Evolutionary conservation across 495 filamentous ascomycete genomes (phyloP).

Genomic region (Aspergillus haitiensis): DNA sequence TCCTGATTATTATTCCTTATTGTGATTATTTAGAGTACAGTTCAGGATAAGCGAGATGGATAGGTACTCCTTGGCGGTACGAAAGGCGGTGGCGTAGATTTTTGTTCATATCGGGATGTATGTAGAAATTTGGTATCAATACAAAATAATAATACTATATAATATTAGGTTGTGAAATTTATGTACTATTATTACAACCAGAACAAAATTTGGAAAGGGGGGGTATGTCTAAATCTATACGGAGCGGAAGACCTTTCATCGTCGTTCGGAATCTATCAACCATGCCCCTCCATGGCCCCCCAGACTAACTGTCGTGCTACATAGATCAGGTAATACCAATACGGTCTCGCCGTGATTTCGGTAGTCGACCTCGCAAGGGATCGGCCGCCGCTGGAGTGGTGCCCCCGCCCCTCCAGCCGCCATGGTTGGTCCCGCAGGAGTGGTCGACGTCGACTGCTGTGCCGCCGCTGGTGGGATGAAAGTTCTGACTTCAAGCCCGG

Average conservation of each 20-base stretch:
- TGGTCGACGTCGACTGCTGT: slow-evolving; percentile 21
- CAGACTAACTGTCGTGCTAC: slow-evolving; percentile 72
- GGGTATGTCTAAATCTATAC: too few species aligned
- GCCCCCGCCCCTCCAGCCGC: slow-evolving; percentile 19
- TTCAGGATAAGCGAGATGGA: too few species aligned
- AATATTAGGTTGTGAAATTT: too few species aligned
- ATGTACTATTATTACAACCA: too few species aligned
- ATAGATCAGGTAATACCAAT: slow-evolving; percentile 71
- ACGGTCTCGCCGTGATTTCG: slow-evolving; percentile 74
- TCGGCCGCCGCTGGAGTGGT: slow-evolving; percentile 32
- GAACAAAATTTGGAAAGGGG: too few species aligned
- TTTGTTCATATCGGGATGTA: too few species aligned
- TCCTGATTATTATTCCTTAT: too few species aligned
- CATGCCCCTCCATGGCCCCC: slow-evolving; percentile 61
- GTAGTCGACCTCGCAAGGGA: slow-evolving; percentile 77
- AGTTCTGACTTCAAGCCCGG: slow-evolving; percentile 72
- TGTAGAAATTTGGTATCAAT: too few species aligned
- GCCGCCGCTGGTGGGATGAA: slow-evolving; percentile 36
- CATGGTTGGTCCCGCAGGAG: slow-evolving; percentile 9
- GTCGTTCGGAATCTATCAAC: slow-evolving; percentile 56
- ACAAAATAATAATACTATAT: too few species aligned
- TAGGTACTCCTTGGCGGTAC: too few species aligned
- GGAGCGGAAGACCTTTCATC: slow-evolving; percentile 20
- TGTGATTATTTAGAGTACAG: too few species aligned
- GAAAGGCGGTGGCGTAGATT: too few species aligned